phyloP scores from a whole-genome alignment of 768 basidiomycete genomes.

The Hydnomerulius pinastri region DNA sequence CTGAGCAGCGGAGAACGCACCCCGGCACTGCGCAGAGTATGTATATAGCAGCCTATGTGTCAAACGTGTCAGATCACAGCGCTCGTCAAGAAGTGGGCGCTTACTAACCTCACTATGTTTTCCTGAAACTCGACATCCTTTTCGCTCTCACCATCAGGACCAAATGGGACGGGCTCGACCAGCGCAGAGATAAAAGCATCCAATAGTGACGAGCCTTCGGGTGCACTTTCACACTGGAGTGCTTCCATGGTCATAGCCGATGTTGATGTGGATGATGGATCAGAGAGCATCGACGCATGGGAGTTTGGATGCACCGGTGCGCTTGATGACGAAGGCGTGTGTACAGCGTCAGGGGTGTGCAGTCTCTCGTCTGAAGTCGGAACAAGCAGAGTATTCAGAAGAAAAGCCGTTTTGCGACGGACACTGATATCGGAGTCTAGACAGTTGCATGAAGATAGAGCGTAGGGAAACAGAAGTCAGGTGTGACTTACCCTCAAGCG shows the following conservation, averaged over 20 bases:
- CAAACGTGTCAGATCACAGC: constrained; percentile 1
- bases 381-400: constrained; percentile 69
- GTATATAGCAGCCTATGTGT: constrained; percentile 50
- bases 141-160: constrained; percentile 64
- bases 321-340: constrained; percentile 22
- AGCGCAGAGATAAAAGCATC: constrained; percentile 54
- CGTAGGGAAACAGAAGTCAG: background rate
- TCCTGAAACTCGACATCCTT: constrained; percentile 68
- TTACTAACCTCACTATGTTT: constrained; percentile 54
- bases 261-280: constrained; percentile 56
- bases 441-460: constrained; percentile 3
- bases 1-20: constrained; percentile 32
- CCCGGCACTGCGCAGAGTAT: constrained; percentile 45
- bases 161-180: constrained; percentile 58
- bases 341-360: constrained; percentile 12
- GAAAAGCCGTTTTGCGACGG: constrained; percentile 77
- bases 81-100: background rate
- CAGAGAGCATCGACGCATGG: constrained; percentile 60
- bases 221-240: constrained; percentile 39
- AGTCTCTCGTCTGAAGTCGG: constrained; percentile 37
- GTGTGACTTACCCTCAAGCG: constrained; percentile 56
- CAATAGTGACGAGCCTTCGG: constrained; percentile 38
- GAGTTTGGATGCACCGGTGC: constrained; percentile 68
- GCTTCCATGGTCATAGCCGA: constrained; percentile 50
- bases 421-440: constrained; percentile 77